Conservation (phyloP, 148 eudicot species). For the Cornus controversa region DNA sequence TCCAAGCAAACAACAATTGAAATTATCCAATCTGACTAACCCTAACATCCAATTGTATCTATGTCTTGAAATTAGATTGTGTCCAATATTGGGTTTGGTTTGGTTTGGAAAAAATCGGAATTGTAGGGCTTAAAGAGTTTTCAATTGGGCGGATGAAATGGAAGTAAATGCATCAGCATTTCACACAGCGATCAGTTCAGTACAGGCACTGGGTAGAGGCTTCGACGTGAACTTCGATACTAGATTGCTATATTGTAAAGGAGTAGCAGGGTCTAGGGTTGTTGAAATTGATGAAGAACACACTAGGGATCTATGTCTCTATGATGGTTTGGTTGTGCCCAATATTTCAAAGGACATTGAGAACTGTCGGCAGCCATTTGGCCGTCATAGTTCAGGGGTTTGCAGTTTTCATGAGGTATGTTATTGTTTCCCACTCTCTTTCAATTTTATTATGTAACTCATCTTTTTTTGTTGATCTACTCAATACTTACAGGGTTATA, state of each 20-base stretch:
- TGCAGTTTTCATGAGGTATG: slow-evolving; percentile 69
- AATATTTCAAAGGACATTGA: slow-evolving; percentile 63
- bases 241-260: slow-evolving; percentile 87
- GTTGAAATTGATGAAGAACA: slow-evolving; percentile 74
- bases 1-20: too few species aligned
- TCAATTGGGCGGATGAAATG: slow-evolving; percentile 45
- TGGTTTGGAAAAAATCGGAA: neutral
- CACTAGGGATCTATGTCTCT: slow-evolving; percentile 65
- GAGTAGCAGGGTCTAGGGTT: slow-evolving; percentile 65
- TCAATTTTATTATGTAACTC: neutral
- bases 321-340: slow-evolving; percentile 55
- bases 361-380: slow-evolving; percentile 31
- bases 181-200: slow-evolving; percentile 70
- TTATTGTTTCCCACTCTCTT: neutral
- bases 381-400: slow-evolving; percentile 62
- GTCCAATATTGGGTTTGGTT: too few species aligned
- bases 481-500: too few species aligned
- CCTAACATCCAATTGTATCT: neutral
- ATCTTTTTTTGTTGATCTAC: too few species aligned
- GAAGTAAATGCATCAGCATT: slow-evolving; percentile 77
- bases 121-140: neutral
- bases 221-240: slow-evolving; percentile 91
- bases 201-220: slow-evolving; percentile 86
- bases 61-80: slow-evolving; percentile 4
- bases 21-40: neutral